Percentiles rank a stretch among this genome's conserved stretches.
These are phyloP conservation scores for Dictyostelium discoideum DNA, from an alignment of 78 protist genomes.

Conservation along the genomic window dicty_2.7 NC_007089.4:1849501-1850000, in stretches of 20 bases:
- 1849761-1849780: slow-evolving; percentile 84
- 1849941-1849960: slow-evolving; percentile 82
- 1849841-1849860: slow-evolving; percentile 86
- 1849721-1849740: slow-evolving; percentile 68
- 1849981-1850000: slow-evolving; percentile 56
- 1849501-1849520: slow-evolving; percentile 24
- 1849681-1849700: slow-evolving; percentile 87
- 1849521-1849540: slow-evolving; percentile 15
- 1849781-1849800: slow-evolving; percentile 82
- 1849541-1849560: slow-evolving; percentile 61
- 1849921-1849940: slow-evolving; percentile 75
- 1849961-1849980: slow-evolving; percentile 76
- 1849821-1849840: slow-evolving; percentile 71
- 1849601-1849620: not conserved
- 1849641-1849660: not conserved
- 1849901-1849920: slow-evolving; percentile 84
- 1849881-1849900: slow-evolving; percentile 59
- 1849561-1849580: slow-evolving; percentile 73
- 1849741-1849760: slow-evolving; percentile 79
- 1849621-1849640: slow-evolving; percentile 3
- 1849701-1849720: slow-evolving; percentile 85
- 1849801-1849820: slow-evolving; percentile 47
- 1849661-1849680: slow-evolving; percentile 13
- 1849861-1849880: slow-evolving; percentile 65
- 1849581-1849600: slow-evolving; percentile 49